Evolutionary conservation across 108 stramenopile species (phyloP).

Genomic region (Seminavis robusta): DNA sequence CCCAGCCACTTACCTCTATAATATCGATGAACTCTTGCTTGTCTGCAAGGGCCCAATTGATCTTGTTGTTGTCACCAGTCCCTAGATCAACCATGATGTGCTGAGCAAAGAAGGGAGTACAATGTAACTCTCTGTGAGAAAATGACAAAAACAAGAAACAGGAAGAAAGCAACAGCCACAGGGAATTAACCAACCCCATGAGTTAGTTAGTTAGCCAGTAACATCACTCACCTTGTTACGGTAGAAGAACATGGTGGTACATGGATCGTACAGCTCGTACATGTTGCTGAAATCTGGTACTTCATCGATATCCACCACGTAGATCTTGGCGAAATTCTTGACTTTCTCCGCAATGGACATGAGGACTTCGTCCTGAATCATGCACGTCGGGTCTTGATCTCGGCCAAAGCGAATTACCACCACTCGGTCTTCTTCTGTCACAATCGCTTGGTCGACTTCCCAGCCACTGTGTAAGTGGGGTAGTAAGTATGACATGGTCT

Average conservation of each 20-base stretch:
- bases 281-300: conserved; percentile 98
- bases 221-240: too few species aligned
- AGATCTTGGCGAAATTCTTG: conserved; percentile 97
- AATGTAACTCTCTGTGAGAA: too few species aligned
- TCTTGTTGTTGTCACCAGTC: conserved; percentile 99
- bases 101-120: too few species aligned
- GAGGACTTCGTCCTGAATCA: conserved; percentile 96
- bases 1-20: too few species aligned
- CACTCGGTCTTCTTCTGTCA: conserved; percentile 97
- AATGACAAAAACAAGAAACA: too few species aligned
- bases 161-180: too few species aligned
- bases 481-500: conserved; percentile 88
- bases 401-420: conserved; percentile 99
- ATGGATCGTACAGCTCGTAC: conserved; percentile 98
- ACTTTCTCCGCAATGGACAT: conserved; percentile 94
- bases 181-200: too few species aligned
- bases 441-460: conserved; percentile 99
- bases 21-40: conserved; percentile 99
- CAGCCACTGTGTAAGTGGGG: conserved; percentile 95
- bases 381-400: conserved; percentile 92
- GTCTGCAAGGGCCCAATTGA: conserved; percentile 96
- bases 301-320: conserved; percentile 96
- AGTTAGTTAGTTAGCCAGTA: too few species aligned
- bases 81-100: conserved; percentile 99
- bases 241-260: conserved; percentile 99